Base-by-base conservation (phyloP, 1,139 yeast species). In the Taphrina flavorubra region DNA sequence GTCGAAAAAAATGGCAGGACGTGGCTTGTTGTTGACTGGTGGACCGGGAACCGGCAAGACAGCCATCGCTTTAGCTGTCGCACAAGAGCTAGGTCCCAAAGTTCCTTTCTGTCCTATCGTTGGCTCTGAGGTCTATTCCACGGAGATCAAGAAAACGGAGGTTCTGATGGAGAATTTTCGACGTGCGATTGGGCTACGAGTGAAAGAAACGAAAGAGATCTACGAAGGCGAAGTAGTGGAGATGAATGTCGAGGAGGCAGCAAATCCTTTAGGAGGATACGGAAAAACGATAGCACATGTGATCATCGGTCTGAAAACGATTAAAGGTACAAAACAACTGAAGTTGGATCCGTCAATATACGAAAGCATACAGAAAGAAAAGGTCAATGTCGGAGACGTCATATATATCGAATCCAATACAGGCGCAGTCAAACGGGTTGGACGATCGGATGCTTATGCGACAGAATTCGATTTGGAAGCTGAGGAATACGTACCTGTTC, bases 11-110 rank as follows among this genome's bases (percentile, higher is more conserved):
- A 89, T 94, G 90, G 88, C 96, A 69, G 99, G 99, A 39, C 90
- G 92, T 77, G 99, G 98, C n/a, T 87, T 94, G 61, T 80, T 94
- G 72, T 82, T 94, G 68, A 98, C 99, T 0, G 99, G 99, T 71
- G 96, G 97, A 4, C 98, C 99, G 18, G 98, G 98, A 2, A 92
- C 98, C 4, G 99, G 99, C 76, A 94, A 94, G 79, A 94, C 99
- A 0, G 99, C 99, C 0, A 83, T 94, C 76, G 98, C 99, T 0
- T 81, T 95, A 70, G 99, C 98, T 0, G 88, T 95, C 69, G 90
- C 98, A 1, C 99, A 94, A 78, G 99, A 94, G 78, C 83, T 94
- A 74, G 99, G 99, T 0, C 97, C 99, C 57, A 94, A 94, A 76
- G 99, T 94, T 68, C 99, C 99, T 61, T 94, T 94, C 77, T 92